Evolutionary conservation across 1,284 basidiomycete genomes (phyloP), one percentile per base, ranked within the genome.

Genomic region (Malassezia sympodialis): DNA sequence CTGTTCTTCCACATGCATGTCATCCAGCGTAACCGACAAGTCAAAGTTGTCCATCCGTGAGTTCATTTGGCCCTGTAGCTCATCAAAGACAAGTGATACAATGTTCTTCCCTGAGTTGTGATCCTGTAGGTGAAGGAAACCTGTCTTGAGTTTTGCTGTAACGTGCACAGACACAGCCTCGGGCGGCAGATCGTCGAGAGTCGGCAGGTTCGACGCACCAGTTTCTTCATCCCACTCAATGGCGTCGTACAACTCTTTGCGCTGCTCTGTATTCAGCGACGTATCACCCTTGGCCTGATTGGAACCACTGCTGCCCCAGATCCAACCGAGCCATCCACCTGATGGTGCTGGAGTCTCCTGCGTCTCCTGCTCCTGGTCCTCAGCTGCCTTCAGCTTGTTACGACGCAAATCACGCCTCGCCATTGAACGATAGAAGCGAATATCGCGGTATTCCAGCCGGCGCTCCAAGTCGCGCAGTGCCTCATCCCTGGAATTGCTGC

Each of bases 351-450:
- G 15, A 81, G 76, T 89, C 90, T 93, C 27, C 84, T 80, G 35
- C 66, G 43, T 24, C 23, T 10, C 26, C 10, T 31, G 28, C 8
- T 35, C 40, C 2, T 30, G 27, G 11, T 41, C 49, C 15, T 43
- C 12, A 39, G 40, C n/a, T 6, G 26, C 19, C 1, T 30, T 35
- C 6, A 48, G 19, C 40, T 17, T 35, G 67, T 98, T 90, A 71
- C 94, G 90, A 63, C 85, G 84, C 15, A 96, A 79, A 63, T 85
- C 84, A 7, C 88, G 90, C 8, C 90, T 84, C 0, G 90, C 90
- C 58, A 99, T 89, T 3, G 91, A 96, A 23, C 94, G 84, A 78
- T 96, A 99, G 77, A 96, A 96, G 11, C 94, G 85, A 50, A 99
- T 87, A 68, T 98, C 94, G 73, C 96, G 89, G 70, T 96, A 98